These are phyloP conservation scores for Paraphaeosphaeria minitans DNA, from an alignment of 2,329 filamentous ascomycete species.

Conservation along the genomic window DNA sequence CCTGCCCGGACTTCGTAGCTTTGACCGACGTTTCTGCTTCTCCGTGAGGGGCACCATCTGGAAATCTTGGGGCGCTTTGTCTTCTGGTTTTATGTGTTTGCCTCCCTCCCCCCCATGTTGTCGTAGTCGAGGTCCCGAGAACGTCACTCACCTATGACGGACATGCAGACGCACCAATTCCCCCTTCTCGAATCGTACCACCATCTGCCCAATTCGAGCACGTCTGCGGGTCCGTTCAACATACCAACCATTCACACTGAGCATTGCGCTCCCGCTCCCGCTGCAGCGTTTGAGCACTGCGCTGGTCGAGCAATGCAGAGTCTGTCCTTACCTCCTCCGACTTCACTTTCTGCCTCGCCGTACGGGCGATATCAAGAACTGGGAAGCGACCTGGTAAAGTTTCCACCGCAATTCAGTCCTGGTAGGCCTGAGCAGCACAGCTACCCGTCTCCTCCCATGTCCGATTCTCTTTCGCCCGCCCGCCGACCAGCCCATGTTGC, in stretches of 20 bases:
- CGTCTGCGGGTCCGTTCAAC: constrained; percentile 24
- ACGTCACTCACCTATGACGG: constrained; percentile 37
- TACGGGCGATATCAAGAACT: constrained; percentile 45
- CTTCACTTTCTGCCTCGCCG: constrained; percentile 42
- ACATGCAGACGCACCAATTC: constrained; percentile 37
- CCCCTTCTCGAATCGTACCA: constrained; percentile 27
- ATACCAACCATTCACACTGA: constrained; percentile 29
- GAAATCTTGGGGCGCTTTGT: constrained; percentile 22
- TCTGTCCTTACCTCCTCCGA: constrained; percentile 47
- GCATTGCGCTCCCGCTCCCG: constrained; percentile 41
- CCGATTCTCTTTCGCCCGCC: constrained; percentile 54
- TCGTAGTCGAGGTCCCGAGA: constrained; percentile 25
- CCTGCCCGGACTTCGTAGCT: constrained; percentile 28
- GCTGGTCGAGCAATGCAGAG: constrained; percentile 49
- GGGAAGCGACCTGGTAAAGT: constrained; percentile 42
- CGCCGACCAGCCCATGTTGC: constrained; percentile 43
- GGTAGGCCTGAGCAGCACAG: constrained; percentile 41
- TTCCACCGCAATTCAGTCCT: constrained; percentile 43
- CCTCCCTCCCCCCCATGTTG: constrained; percentile 8
- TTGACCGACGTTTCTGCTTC: constrained; percentile 22
- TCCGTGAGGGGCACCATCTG: constrained; percentile 24
- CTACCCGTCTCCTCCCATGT: constrained; percentile 59
- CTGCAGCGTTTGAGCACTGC: constrained; percentile 43
- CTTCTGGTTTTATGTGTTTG: constrained; percentile 16
- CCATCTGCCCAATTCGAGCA: constrained; percentile 25